A percentile compares a stretch with the other conserved stretches of the same genome.
Evolutionary conservation across 2,329 filamentous ascomycete genomes (phyloP).

Genomic region (Cladosporium colombiae): DNA sequence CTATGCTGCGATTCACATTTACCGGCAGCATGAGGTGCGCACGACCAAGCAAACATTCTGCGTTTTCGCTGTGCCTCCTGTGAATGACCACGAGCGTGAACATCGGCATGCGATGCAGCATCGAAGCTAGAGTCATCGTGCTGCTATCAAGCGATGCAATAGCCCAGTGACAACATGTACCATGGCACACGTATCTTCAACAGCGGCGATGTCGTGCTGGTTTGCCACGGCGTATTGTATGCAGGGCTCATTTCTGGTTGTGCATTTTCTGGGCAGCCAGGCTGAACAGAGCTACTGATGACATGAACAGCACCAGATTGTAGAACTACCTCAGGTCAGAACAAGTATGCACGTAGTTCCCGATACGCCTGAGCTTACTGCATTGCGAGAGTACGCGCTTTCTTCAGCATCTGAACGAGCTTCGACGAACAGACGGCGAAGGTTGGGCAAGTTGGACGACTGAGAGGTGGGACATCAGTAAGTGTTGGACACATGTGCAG

Average conservation of each 20-base stretch:
- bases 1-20: background rate
- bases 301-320: slow-evolving; percentile 94
- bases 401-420: slow-evolving; percentile 91
- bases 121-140: background rate
- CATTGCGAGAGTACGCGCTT: slow-evolving; percentile 88
- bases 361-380: slow-evolving; percentile 67
- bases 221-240: background rate
- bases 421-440: slow-evolving; percentile 95
- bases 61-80: background rate
- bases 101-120: background rate
- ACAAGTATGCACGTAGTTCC: too few species aligned
- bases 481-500: background rate
- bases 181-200: background rate
- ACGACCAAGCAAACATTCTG: background rate
- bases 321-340: slow-evolving; percentile 69
- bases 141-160: background rate
- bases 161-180: background rate
- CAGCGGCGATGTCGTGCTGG: background rate
- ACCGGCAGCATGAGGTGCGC: background rate
- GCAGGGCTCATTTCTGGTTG: slow-evolving; percentile 28
- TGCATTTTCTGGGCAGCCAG: slow-evolving; percentile 85
- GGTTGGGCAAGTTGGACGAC: slow-evolving; percentile 82
- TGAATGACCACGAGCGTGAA: background rate
- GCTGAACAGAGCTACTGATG: slow-evolving; percentile 91
- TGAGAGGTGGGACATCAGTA: slow-evolving; percentile 26